Base-by-base conservation (phyloP, 306 rosid species). In the Glycine latifolia region DNA sequence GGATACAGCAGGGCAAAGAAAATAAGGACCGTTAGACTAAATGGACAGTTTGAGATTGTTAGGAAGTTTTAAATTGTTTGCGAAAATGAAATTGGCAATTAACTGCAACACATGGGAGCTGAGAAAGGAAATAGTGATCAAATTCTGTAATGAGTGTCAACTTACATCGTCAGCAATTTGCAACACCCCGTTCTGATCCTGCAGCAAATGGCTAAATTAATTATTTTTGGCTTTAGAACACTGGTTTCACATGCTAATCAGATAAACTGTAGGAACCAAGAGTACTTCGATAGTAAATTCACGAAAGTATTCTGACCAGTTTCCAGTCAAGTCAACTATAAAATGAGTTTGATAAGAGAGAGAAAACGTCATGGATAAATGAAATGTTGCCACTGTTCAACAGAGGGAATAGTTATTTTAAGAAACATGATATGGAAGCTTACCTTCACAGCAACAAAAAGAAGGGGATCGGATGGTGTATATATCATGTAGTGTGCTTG, bases 91-190 rank as follows among this genome's bases (percentile, higher is more conserved):
- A 41, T 39, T 39, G 10, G 11, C 26, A 66, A 17, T 13, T 44
- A 55, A 48, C 54, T 16, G 70, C 31, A 77, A 66, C 49, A 49
- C 7, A 31, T 26, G 31, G 31, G 60, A 44, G 10, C 46, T 72
- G 60, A 60, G 55, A 78, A 13, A 26, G 31, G 31, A 26, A 67
- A 26, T 4, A 14, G 44, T 20, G 56, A 37, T 17, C 63, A n/a
- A 65, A 41, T 26, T 82, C 7, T 72, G 47, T 50, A 39, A 71
- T 10, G 79, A 48, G 54, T 31, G 67, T 54, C 69, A 31, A 74
- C 98, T 91, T 92, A 95, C 97, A 87, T 95, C 98, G 62, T 92
- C 97, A 31, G 95, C 97, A 75, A 95, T 91, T 88, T 88, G 97
- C 82, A 95, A 81, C 46, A 75, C 58, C 71, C 98, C 95, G 13